Evolutionary conservation across 495 filamentous ascomycete genomes (phyloP).

Genomic region (Penicillium angulare): DNA sequence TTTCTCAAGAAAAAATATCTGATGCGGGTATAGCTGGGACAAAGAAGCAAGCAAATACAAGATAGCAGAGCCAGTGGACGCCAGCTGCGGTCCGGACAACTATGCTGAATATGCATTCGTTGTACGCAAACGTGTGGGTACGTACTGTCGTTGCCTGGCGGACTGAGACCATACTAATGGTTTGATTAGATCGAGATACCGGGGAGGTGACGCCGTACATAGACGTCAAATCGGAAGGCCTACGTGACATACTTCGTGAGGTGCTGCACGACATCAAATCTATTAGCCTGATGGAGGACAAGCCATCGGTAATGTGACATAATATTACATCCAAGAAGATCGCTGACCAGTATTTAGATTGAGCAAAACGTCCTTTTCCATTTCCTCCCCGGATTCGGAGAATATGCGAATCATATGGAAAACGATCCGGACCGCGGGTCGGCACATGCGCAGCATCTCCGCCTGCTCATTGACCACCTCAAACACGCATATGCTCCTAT

Average conservation of each 20-base stretch:
- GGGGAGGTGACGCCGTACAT: constrained; percentile 20
- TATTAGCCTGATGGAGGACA: no score
- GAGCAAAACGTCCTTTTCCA: constrained; percentile 34
- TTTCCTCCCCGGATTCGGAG: constrained; percentile 31
- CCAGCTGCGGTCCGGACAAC: constrained; percentile 13
- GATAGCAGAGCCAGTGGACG: constrained; percentile 11
- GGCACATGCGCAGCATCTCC: no score
- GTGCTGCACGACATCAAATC: constrained; percentile 29
- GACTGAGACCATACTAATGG: constrained; percentile 9
- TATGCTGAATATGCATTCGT: constrained; percentile 26
- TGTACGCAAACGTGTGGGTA: constrained; percentile 24
- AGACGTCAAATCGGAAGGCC: constrained; percentile 29
- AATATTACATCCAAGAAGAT: constrained; percentile 7
- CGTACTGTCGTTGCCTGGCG: constrained; percentile 8
- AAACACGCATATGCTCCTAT: no score
- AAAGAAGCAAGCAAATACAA: constrained; percentile 29
- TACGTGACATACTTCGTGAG: constrained; percentile 29
- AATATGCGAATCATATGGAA: constrained; percentile 5
- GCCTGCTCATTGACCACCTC: no score
- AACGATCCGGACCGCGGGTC: not conserved
- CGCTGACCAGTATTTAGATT: constrained; percentile 23
- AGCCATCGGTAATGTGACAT: constrained; percentile 16
- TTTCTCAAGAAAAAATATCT: constrained; percentile 8
- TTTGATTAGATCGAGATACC: constrained; percentile 21
- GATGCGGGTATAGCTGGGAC: constrained; percentile 22